Base-by-base conservation (phyloP, 2,329 filamentous ascomycete genomes). In the Colletotrichum sublineola region DNA sequence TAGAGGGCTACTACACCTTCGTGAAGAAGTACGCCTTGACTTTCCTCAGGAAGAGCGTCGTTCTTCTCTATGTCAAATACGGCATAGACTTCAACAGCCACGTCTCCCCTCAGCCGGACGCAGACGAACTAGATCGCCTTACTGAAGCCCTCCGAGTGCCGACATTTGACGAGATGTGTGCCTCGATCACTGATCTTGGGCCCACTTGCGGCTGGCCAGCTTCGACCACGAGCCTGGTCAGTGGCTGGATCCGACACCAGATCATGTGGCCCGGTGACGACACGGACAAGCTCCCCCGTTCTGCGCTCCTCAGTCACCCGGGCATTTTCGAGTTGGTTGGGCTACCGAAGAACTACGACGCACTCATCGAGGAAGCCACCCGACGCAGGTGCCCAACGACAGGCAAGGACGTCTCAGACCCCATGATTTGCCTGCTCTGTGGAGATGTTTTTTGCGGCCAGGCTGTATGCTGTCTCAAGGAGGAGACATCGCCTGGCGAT, bases 401-500 rank as follows among this genome's bases (percentile, higher is more conserved):
- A 1, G 95, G 95, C 75, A 97, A 96, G 80, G 96, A 98, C 76
- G 85, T 99, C 63, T 92, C 92, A 2, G 97, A 99, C 81, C 95
- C 96, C 0, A 94, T 93, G 75, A 90, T 99, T 48, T 99, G 96
- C 79, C 88, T 99, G 50, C 94, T 98, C 84, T 99, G 96, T 79
- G 96, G 96, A 44, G 95, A 95, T n/a, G 94, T 99, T 52, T 96
- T 98, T 82, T 99, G 96, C 82, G 94, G 93, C 12, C 96, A 99
- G 84, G 94, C 93, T 57, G 92, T 95, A 58, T 99, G 96, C 84
- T 99, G 96, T 80, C 90, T 94, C 78, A 91, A 91, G 77, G 86
- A 90, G 72, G 89, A 89, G 69, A 82, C 82, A 56, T 81, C 84
- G 75, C 81, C 77, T 52, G 80, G 79, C 20, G 78, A 81, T 68